A percentile compares a stretch with the other conserved stretches of the same genome.
Evolutionary conservation across 1,284 basidiomycete genomes (phyloP).

Genomic region (Ceratobasidium sp.): DNA sequence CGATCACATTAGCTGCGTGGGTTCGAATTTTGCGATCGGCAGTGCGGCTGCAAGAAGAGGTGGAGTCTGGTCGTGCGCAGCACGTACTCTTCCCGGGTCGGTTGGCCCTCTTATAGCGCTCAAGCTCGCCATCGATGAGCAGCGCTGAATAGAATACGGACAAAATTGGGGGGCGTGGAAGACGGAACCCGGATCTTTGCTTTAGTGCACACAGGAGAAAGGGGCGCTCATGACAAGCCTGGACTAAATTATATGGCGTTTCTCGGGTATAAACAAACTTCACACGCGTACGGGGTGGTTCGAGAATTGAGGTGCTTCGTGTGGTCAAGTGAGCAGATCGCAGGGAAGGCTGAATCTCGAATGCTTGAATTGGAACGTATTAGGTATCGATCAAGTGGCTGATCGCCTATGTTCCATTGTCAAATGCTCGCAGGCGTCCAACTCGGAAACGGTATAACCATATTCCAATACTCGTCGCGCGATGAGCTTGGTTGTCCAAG

Average conservation of each 20-base stretch:
- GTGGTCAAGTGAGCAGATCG: too few relatives aligned
- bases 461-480: slow-evolving; percentile 16
- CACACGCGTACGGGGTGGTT: too few relatives aligned
- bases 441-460: neutral
- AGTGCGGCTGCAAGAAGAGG: neutral
- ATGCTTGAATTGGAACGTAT: neutral
- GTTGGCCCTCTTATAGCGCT: slow-evolving; percentile 6
- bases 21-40: too few relatives aligned
- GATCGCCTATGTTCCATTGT: too few relatives aligned
- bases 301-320: too few relatives aligned
- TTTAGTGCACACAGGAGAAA: neutral
- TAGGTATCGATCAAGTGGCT: slow-evolving; percentile 3
- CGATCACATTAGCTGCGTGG: neutral
- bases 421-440: too few relatives aligned
- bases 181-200: neutral
- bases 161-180: slow-evolving; percentile 1
- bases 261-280: too few relatives aligned
- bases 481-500: neutral
- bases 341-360: too few relatives aligned
- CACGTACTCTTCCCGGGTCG: neutral
- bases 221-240: slow-evolving; percentile 3
- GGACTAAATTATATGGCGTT: too few relatives aligned
- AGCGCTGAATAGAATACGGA: neutral
- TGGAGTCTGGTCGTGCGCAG: slow-evolving; percentile 17
- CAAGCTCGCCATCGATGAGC: slow-evolving; percentile 4